Percentiles rank a stretch among this genome's conserved stretches.
phyloP scores from a whole-genome alignment of 2,329 filamentous ascomycete genomes.

The Aschersonia sp. region DNA sequence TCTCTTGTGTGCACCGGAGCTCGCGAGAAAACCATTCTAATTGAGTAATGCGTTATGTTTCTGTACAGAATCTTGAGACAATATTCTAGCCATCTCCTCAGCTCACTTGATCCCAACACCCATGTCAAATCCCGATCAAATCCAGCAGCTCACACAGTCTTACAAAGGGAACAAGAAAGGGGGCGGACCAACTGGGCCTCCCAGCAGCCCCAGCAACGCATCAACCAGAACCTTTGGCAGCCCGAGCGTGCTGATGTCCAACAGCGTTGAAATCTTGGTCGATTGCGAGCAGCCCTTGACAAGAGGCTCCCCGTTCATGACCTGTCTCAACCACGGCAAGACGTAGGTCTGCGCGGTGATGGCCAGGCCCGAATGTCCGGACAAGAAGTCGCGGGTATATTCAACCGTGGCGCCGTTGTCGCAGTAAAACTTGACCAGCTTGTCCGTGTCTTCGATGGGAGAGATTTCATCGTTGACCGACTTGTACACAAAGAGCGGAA shows the following conservation, averaged over 20 bases:
- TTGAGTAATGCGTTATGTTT: too few relatives aligned
- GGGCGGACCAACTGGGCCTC: background rate
- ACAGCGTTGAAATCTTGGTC: background rate
- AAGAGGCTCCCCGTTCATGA: background rate
- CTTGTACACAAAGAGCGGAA: constrained; percentile 1
- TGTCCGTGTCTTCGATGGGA: background rate
- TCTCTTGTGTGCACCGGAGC: too few relatives aligned
- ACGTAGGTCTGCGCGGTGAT: background rate
- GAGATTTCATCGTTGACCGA: constrained; percentile 1
- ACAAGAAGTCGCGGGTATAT: background rate
- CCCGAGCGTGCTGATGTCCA: background rate
- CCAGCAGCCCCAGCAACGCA: background rate
- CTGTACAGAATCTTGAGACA: too few relatives aligned
- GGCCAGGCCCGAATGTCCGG: background rate
- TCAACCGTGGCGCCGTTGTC: constrained; percentile 1
- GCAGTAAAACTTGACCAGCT: constrained; percentile 1
- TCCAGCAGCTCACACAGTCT: too few relatives aligned
- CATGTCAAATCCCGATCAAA: too few relatives aligned
- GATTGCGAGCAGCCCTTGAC: background rate
- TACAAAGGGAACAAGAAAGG: background rate
- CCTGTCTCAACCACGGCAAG: background rate
- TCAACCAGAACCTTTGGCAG: background rate
- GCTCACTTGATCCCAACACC: too few relatives aligned
- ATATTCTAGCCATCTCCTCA: too few relatives aligned
- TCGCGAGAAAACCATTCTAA: too few relatives aligned